Evolutionary conservation across 2,329 filamentous ascomycete genomes (phyloP), one percentile per base, ranked within the genome.

Genomic region (Plectosphaerella cucumerina): DNA sequence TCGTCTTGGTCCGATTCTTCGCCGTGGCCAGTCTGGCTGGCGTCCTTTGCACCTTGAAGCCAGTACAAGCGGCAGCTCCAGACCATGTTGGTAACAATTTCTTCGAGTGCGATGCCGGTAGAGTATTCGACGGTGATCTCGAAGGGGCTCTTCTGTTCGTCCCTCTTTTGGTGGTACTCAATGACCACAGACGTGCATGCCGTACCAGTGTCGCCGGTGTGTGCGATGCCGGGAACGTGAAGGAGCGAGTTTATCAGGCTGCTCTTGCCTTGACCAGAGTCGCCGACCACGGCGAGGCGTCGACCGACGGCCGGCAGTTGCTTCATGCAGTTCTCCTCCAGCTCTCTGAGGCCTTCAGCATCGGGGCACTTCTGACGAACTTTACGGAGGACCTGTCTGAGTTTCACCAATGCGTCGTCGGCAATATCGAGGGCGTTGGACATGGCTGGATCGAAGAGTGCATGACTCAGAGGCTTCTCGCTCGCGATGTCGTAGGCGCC

Each of bases 171-270:
- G 9, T 61, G 55, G 53, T 68, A 70, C 44, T 69, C 66, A 12
- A 63, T 69, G 6, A 67, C 62, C 6, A 69, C 59, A 0, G 64
- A 63, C 12, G 67, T 70, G 31, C 65, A 68, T 15, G 65, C 64
- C 1, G 60, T 61, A 20, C 66, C 65, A 17, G 60, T 61, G 31
- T 67, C 65, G n/a, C 57, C 33, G 5, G 61, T 64, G 26, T 61
- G 48, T 6, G 61, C 59, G 34, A 68, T 49, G 1, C 59, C 59
- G 10, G 63, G 61, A 8, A 60, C 58, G 44, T 68, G 61, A 3
- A 69, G 62, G 1, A 69, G 56, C n/a, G 65, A 65, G 48, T 69
- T 69, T 14, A 69, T 67, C 4, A 68, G 53, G 50, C 59, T 66
- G 47, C 66, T 69, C 55, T 59, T 62, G 43, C 63, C 64, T 62